A percentile compares a stretch with the other conserved stretches of the same genome.
These are phyloP conservation scores for Bodo saltans DNA, from an alignment of 78 protist genomes.

Conservation along the genomic window DNA sequence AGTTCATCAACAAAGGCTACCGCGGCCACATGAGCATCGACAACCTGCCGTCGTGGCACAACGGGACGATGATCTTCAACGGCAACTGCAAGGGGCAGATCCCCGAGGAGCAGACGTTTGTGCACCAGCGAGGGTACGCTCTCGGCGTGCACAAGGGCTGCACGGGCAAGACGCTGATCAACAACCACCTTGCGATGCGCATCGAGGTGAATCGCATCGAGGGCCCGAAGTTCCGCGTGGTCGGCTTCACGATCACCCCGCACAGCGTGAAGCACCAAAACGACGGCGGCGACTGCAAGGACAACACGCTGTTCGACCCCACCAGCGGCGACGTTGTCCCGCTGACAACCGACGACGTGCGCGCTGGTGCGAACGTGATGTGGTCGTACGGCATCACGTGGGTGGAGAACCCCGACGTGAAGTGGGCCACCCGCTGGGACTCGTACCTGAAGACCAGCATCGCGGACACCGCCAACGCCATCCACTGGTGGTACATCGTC, in stretches of 20 bases:
- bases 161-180: neutral
- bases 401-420: neutral
- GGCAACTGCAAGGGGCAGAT: neutral
- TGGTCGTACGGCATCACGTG: neutral
- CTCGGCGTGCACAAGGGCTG: slow-evolving; percentile 5
- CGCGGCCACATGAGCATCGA: slow-evolving; percentile 1
- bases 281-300: neutral
- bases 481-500: neutral
- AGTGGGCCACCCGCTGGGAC: slow-evolving; percentile 16
- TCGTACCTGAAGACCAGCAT: neutral
- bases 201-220: neutral
- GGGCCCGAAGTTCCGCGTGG: neutral
- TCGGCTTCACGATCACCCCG: neutral
- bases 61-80: neutral
- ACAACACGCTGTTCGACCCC: slow-evolving; percentile 2
- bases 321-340: neutral
- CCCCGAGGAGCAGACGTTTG: neutral
- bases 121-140: neutral
- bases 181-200: neutral
- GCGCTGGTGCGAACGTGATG: neutral
- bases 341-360: neutral
- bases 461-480: neutral
- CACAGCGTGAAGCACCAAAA: neutral
- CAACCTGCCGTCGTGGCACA: neutral
- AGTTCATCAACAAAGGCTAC: neutral